Evolutionary conservation across 2,329 filamentous ascomycete genomes (phyloP).

Genomic region (Chalara sp.): DNA sequence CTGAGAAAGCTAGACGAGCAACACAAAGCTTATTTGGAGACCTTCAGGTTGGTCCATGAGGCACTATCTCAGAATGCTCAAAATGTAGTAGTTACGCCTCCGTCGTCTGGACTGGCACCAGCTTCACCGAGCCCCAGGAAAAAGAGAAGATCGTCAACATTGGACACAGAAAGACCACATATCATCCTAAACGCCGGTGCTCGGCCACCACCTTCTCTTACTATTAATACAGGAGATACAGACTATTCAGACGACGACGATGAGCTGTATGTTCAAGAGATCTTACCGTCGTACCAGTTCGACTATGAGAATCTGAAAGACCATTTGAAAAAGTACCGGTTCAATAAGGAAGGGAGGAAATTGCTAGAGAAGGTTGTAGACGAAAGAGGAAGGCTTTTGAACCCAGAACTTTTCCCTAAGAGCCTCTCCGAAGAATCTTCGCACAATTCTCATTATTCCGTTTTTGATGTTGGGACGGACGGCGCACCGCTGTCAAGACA

Average conservation of each 20-base stretch:
- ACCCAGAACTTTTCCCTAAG: conserved; percentile 14
- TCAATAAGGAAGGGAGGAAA: conserved; percentile 32
- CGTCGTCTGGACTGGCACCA: neutral
- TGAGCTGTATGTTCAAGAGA: conserved; percentile 32
- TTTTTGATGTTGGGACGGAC: conserved; percentile 21
- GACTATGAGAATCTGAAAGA: conserved; percentile 37
- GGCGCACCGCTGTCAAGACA: conserved; percentile 18
- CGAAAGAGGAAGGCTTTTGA: conserved; percentile 11
- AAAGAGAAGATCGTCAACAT: conserved; percentile 8
- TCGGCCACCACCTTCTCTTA: neutral
- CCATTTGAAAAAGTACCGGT: conserved; percentile 36
- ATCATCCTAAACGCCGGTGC: neutral
- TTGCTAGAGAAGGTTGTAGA: conserved; percentile 30
- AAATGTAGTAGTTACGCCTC: no score
- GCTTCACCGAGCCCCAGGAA: neutral
- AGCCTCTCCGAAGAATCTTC: conserved; percentile 14
- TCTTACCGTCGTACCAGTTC: conserved; percentile 32
- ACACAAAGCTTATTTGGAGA: conserved; percentile 20
- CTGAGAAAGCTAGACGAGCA: conserved; percentile 19
- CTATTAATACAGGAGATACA: conserved; percentile 25
- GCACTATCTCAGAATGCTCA: conserved; percentile 12
- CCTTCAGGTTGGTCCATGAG: conserved; percentile 19
- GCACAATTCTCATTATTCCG: conserved; percentile 21
- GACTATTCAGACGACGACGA: conserved; percentile 31
- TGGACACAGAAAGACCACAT: conserved; percentile 3